Evolutionary conservation across 2,329 filamentous ascomycete genomes (phyloP).

Genomic region (Penicillium frequentans): DNA sequence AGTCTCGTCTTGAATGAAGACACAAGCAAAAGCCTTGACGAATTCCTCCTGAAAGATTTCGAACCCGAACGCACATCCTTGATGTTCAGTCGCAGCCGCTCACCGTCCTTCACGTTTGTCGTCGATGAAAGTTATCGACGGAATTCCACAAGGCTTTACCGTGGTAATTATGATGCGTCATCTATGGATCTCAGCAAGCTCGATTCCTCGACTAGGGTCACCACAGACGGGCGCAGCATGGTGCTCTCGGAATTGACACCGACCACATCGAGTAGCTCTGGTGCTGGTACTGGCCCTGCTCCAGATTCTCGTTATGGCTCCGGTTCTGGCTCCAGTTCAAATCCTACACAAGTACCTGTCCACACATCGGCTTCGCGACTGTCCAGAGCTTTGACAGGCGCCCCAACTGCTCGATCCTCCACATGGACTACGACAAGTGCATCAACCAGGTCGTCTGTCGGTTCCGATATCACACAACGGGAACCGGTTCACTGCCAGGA

Average conservation of each 20-base stretch:
- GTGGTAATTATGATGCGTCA: conserved; percentile 3
- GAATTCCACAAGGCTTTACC: background rate
- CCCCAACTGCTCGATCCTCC: conserved; percentile 10
- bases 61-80: conserved; percentile 25
- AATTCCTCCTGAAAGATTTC: conserved; percentile 18
- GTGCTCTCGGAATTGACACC: conserved; percentile 2
- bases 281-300: background rate
- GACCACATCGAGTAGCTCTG: background rate
- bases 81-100: conserved; percentile 30
- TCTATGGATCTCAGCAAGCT: conserved; percentile 4
- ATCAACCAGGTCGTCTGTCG: background rate
- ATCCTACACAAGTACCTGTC: background rate
- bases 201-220: conserved; percentile 4
- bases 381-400: conserved; percentile 1
- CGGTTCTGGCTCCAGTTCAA: background rate
- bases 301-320: too few species aligned
- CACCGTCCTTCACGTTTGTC: conserved; percentile 24
- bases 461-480: background rate
- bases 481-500: conserved; percentile 1
- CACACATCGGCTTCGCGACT: background rate
- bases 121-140: conserved; percentile 10
- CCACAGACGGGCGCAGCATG: conserved; percentile 5
- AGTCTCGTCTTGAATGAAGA: conserved; percentile 20
- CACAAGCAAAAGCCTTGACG: conserved; percentile 16
- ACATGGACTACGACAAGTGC: conserved; percentile 11